Evolutionary conservation across 306 rosid genomes (phyloP).

Genomic region (Glycyrrhiza uralensis): DNA sequence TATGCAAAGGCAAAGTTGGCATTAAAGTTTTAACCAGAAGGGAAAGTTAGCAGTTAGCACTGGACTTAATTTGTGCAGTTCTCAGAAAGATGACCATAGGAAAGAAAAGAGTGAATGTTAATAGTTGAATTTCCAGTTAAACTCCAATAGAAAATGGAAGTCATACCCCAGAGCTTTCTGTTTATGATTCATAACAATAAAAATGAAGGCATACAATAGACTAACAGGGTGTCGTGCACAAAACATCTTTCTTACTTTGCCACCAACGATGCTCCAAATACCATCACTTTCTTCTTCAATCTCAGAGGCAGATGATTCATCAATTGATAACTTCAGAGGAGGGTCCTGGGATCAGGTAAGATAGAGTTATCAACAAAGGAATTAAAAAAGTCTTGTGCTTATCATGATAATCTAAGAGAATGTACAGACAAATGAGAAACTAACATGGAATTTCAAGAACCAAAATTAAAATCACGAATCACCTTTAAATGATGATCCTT

Average conservation of each 20-base stretch:
- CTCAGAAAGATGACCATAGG: slow-evolving; percentile 6
- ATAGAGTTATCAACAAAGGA: slow-evolving; percentile 24
- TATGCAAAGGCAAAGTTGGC: slow-evolving; percentile 29
- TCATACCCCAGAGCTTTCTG: background rate
- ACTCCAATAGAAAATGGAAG: slow-evolving; percentile 9
- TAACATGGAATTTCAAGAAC: slow-evolving; percentile 7
- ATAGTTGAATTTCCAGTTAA: background rate
- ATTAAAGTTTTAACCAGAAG: slow-evolving; percentile 10
- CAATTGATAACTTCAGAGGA: slow-evolving; percentile 76
- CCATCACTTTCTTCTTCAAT: slow-evolving; percentile 79
- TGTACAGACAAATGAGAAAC: background rate
- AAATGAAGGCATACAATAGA: background rate
- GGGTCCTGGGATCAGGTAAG: slow-evolving; percentile 55
- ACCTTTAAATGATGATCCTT: slow-evolving; percentile 63
- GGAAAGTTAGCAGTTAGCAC: slow-evolving; percentile 16
- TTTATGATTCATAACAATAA: slow-evolving; percentile 5
- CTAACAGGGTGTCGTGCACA: background rate
- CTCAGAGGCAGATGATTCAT: slow-evolving; percentile 71
- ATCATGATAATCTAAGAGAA: slow-evolving; percentile 3
- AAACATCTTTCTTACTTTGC: slow-evolving; percentile 68
- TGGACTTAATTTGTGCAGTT: background rate
- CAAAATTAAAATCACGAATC: slow-evolving; percentile 3
- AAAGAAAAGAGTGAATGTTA: background rate
- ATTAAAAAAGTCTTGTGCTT: background rate
- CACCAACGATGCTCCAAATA: slow-evolving; percentile 90